Percentiles rank a stretch among this genome's conserved stretches.
Evolutionary conservation across 225 moss, liverwort and hornwort genomes (phyloP).

Genomic region (Antitrichia curtipendula): DNA sequence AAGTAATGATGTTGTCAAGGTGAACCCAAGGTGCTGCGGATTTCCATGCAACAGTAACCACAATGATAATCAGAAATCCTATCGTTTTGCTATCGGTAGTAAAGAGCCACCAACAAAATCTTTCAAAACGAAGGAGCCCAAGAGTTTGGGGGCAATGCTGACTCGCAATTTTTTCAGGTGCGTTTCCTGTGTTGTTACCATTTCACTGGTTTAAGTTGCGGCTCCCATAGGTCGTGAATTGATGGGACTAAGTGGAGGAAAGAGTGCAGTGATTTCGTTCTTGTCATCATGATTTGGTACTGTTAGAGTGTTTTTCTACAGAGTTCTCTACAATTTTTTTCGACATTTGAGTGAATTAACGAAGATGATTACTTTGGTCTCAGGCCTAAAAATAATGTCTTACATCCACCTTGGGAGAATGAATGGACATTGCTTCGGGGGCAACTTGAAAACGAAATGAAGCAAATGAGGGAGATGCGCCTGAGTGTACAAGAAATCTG

Average conservation of each 20-base stretch:
- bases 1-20: conserved; percentile 18
- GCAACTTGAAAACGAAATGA: conserved; percentile 28
- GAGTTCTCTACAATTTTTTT: neutral
- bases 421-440: conserved; percentile 24
- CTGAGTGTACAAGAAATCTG: conserved; percentile 17
- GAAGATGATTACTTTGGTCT: neutral
- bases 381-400: conserved; percentile 1
- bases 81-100: conserved; percentile 5
- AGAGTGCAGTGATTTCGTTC: neutral
- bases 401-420: conserved; percentile 21
- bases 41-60: conserved; percentile 23
- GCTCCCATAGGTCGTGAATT: neutral
- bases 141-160: conserved; percentile 24
- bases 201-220: neutral
- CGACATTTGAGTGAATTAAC: neutral
- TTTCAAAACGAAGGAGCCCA: conserved; percentile 10
- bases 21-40: conserved; percentile 30
- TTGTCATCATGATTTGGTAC: neutral
- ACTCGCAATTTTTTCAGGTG: conserved; percentile 32
- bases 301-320: neutral
- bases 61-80: conserved; percentile 2
- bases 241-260: neutral
- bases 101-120: conserved; percentile 22
- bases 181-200: neutral
- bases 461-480: conserved; percentile 26